Conservation (phyloP, 2,329 filamentous ascomycete species). For the Colletotrichum godetiae region DNA sequence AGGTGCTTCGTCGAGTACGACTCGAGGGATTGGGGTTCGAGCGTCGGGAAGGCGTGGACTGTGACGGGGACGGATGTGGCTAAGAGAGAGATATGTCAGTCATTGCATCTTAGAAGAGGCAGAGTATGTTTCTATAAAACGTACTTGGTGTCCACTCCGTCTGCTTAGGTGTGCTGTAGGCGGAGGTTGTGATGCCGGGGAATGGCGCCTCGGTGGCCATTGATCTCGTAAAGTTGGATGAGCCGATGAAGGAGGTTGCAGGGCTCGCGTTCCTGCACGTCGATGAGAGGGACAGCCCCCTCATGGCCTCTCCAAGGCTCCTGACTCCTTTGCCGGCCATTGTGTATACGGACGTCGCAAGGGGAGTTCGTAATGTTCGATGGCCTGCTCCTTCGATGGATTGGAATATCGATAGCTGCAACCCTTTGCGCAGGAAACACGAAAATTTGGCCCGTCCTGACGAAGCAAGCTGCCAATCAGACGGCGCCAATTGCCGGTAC, state of each 20-base stretch:
- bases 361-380: conserved; percentile 13
- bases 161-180: conserved; percentile 48
- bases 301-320: conserved; percentile 65
- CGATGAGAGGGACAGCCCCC: conserved; percentile 56
- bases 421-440: conserved; percentile 22
- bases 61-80: conserved; percentile 81
- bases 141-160: conserved; percentile 60
- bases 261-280: conserved; percentile 52
- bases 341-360: conserved; percentile 21
- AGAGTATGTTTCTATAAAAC: conserved; percentile 14
- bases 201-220: conserved; percentile 66
- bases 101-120: neutral
- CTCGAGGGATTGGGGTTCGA: conserved; percentile 85
- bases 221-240: conserved; percentile 55
- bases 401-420: conserved; percentile 1
- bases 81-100: conserved; percentile 41
- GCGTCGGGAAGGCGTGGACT: conserved; percentile 87
- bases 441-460: conserved; percentile 36
- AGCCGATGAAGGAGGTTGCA: conserved; percentile 49
- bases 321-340: conserved; percentile 62
- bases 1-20: conserved; percentile 86
- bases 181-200: conserved; percentile 50
- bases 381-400: conserved; percentile 11
- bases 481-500: conserved; percentile 7
- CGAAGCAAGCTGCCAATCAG: conserved; percentile 29